These are phyloP conservation scores for Eucalyptus polyanthemos DNA, from an alignment of 345 rosid species.

Conservation along the genomic window DNA sequence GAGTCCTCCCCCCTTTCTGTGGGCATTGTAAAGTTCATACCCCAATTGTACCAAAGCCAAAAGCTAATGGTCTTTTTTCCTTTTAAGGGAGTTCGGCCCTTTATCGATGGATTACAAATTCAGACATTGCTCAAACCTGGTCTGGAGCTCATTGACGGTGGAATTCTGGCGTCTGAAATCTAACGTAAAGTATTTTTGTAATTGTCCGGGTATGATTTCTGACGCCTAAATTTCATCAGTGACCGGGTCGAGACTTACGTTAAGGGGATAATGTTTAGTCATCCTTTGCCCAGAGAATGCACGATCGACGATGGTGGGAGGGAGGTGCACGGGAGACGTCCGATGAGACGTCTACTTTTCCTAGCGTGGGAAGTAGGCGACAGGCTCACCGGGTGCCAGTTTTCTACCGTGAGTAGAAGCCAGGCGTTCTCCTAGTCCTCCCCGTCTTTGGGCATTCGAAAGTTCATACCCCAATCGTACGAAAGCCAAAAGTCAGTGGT, in stretches of 20 bases:
- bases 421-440: not conserved
- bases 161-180: not conserved
- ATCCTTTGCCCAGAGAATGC: not conserved
- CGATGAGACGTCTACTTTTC: not conserved
- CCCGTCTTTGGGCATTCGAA: not conserved
- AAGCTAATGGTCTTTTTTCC: not conserved
- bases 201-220: not conserved
- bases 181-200: not conserved
- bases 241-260: rapidly evolving
- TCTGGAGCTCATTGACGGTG: not conserved
- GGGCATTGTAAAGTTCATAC: not conserved
- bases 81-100: not conserved
- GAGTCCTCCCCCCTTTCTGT: not conserved
- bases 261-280: not conserved
- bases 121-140: not conserved
- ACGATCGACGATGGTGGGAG: not conserved
- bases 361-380: not conserved
- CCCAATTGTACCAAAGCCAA: not conserved
- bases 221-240: not conserved
- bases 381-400: not conserved
- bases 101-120: not conserved
- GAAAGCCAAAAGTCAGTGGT: not conserved
- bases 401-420: not conserved
- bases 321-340: not conserved
- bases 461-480: not conserved